These are phyloP conservation scores for Candida peoriensis DNA, from an alignment of 805 yeast species.

Conservation along the genomic window DNA sequence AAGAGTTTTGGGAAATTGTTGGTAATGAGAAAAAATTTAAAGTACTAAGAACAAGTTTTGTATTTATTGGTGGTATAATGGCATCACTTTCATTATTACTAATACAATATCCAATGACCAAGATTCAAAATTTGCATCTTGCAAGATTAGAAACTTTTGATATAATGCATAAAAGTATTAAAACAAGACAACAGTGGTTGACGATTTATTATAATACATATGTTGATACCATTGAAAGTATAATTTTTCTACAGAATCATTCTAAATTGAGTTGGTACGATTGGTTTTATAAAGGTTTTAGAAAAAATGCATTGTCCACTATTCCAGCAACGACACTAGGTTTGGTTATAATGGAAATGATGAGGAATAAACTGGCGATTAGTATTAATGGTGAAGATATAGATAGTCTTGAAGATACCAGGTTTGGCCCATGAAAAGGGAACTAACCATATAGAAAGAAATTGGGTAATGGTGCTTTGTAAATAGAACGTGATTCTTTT, in stretches of 20 bases:
- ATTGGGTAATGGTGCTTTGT: too few species aligned
- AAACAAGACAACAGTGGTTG: slow-evolving; percentile 14
- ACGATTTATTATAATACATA: slow-evolving; percentile 68
- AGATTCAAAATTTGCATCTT: slow-evolving; percentile 74
- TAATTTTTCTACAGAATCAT: slow-evolving; percentile 46
- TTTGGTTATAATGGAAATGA: slow-evolving; percentile 74
- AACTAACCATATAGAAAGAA: too few species aligned
- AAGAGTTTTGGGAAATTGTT: slow-evolving; percentile 19
- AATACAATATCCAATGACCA: slow-evolving; percentile 78
- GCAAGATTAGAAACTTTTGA: slow-evolving; percentile 79
- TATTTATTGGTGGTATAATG: slow-evolving; percentile 79
- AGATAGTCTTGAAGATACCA: too few species aligned
- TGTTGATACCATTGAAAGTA: slow-evolving; percentile 64
- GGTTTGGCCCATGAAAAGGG: too few species aligned
- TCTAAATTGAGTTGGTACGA: slow-evolving; percentile 52
- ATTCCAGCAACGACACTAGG: slow-evolving; percentile 91
- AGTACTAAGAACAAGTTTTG: slow-evolving; percentile 60
- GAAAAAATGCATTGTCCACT: slow-evolving; percentile 62
- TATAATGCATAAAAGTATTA: slow-evolving; percentile 39
- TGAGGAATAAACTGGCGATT: slow-evolving; percentile 42
- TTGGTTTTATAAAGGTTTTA: slow-evolving; percentile 77
- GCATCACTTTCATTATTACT: slow-evolving; percentile 76
- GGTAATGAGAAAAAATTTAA: slow-evolving; percentile 29
- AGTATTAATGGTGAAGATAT: slow-evolving; percentile 14
- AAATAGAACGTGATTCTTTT: too few species aligned